Evolutionary conservation across 495 filamentous ascomycete species (phyloP), one percentile per base, ranked within the genome.

Genomic region (Penicillium waksmanii): DNA sequence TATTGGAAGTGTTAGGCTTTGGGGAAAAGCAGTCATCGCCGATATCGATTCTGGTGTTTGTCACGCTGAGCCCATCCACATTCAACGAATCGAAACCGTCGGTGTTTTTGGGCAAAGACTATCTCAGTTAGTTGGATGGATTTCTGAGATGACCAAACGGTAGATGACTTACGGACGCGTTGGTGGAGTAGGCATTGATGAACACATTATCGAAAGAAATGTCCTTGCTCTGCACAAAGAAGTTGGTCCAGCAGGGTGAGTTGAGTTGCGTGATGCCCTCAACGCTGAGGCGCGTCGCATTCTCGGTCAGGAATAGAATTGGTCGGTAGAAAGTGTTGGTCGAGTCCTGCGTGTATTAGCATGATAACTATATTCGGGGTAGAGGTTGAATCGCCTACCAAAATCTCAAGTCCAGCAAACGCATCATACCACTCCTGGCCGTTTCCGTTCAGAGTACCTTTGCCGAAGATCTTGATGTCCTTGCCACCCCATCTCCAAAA

Each of bases 21-120:
- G 82, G 80, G 6, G 79, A 80, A 73, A 86, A 84, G 68, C 84
- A 85, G 68, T 86, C 84, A 54, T 85, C 84, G 34, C 83, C 82
- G 27, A 82, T 76, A 54, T 84, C 77, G 46, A 85, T 73, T 35
- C 78, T 73, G 1, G 77, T 71, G 55, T 83, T 79, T 23, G 77
- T 79, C 11, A 84, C 80, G 2, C 67, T 73, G 2, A 85, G 62
- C 1, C 77, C 74, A 49, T 84, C 72, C 33, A 77, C 73, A 34
- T 82, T 83, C 21, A 76, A 67, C 10, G 81, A 80, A 66, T 85
- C 82, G 65, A 83, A 85, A n/a, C 83, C 82, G 53, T 86, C 83
- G 4, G 81, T 84, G 67, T 85, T 85, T 58, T 84, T 82, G 23
- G 83, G 77, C 4, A 72, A 65, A 3, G 79, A 72, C 59, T 81